Percentiles rank a stretch among this genome's conserved stretches.
Evolutionary conservation across 2,329 filamentous ascomycete species (phyloP).

Genomic region (Colletotrichum simmondsii): DNA sequence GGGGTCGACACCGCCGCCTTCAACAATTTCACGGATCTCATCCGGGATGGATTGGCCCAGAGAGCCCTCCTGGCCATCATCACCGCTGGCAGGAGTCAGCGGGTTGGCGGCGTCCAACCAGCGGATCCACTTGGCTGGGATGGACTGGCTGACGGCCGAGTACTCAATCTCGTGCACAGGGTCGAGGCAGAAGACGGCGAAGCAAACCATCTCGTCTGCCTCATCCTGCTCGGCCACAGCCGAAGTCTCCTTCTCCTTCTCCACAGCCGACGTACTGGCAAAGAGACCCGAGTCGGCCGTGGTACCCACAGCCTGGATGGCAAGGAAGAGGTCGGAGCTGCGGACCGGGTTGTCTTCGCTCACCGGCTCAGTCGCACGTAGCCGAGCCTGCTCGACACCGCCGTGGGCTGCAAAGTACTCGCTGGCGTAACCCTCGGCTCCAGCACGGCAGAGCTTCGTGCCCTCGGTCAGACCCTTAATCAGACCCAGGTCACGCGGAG

Average conservation of each 20-base stretch:
- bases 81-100: slow-evolving; percentile 63
- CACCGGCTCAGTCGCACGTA: slow-evolving; percentile 80
- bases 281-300: slow-evolving; percentile 76
- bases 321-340: slow-evolving; percentile 93
- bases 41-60: slow-evolving; percentile 67
- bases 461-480: slow-evolving; percentile 87
- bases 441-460: slow-evolving; percentile 89
- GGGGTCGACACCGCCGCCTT: slow-evolving; percentile 81
- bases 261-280: slow-evolving; percentile 61
- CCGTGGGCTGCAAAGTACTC: slow-evolving; percentile 86
- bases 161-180: slow-evolving; percentile 93
- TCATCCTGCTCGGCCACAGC: slow-evolving; percentile 62
- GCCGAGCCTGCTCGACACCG: slow-evolving; percentile 82
- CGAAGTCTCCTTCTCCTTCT: slow-evolving; percentile 66
- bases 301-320: slow-evolving; percentile 87
- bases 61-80: slow-evolving; percentile 53
- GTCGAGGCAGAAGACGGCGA: slow-evolving; percentile 85
- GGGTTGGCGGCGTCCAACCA: slow-evolving; percentile 87
- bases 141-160: slow-evolving; percentile 81
- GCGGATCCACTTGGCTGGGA: slow-evolving; percentile 86
- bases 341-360: slow-evolving; percentile 90
- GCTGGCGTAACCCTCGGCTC: slow-evolving; percentile 85
- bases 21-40: slow-evolving; percentile 88
- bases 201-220: slow-evolving; percentile 73
- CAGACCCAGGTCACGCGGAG: slow-evolving; percentile 79